Percentiles rank a stretch among this genome's conserved stretches.
phyloP scores from a whole-genome alignment of 108 stramenopile species.

The Stephanodiscus minutulus region DNA sequence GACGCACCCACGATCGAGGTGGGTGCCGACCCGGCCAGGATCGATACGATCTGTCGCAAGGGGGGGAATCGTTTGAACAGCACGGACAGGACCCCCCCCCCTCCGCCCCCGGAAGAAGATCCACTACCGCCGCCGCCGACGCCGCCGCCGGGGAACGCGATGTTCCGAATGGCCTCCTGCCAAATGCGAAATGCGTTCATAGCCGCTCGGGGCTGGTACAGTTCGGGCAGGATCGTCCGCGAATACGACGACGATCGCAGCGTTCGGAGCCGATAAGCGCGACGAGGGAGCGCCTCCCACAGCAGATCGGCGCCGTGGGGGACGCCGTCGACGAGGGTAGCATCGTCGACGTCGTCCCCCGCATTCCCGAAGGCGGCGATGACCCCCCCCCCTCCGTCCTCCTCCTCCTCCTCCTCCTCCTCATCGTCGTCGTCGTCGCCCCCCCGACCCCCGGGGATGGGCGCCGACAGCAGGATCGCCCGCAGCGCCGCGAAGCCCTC shows the following conservation, averaged over 20 bases:
- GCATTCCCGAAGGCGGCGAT: constrained; percentile 4
- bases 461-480: constrained; percentile 66
- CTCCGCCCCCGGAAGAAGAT: neutral
- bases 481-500: constrained; percentile 62
- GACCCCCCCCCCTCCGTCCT: constrained; percentile 10
- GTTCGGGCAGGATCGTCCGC: constrained; percentile 43
- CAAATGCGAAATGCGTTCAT: constrained; percentile 50
- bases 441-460: constrained; percentile 75
- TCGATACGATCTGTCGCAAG: constrained; percentile 32
- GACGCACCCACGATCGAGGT: constrained; percentile 2
- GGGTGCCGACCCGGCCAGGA: constrained; percentile 21
- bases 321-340: constrained; percentile 34
- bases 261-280: constrained; percentile 22
- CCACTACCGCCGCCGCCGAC: constrained; percentile 5
- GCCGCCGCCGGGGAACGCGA: constrained; percentile 15
- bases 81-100: constrained; percentile 1
- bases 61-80: constrained; percentile 41
- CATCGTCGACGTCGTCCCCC: constrained; percentile 1
- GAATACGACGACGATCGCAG: constrained; percentile 3
- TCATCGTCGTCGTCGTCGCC: constrained; percentile 54
- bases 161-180: constrained; percentile 43
- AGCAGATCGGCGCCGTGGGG: constrained; percentile 51
- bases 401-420: constrained; percentile 33
- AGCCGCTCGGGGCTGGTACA: constrained; percentile 58
- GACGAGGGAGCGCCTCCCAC: constrained; percentile 65